Evolutionary conservation across 176 grass and related monocot species (phyloP).

Genomic region (Eleusine indica): DNA sequence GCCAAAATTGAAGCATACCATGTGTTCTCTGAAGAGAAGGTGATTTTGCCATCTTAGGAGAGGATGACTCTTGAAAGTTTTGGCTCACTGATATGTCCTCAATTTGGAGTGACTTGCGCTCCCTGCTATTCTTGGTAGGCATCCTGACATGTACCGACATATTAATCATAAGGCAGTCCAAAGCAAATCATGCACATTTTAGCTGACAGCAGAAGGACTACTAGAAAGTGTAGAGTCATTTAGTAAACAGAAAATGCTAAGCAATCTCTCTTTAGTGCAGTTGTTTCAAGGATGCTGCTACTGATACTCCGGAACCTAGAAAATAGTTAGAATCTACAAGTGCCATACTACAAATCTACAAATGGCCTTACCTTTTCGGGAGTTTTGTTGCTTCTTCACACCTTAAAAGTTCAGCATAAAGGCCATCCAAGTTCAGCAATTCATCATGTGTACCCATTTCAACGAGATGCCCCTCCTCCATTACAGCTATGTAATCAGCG

Average conservation of each 20-base stretch:
- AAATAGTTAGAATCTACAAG: not conserved
- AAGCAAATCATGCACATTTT: conserved; percentile 14
- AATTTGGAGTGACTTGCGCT: conserved; percentile 60
- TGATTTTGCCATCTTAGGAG: conserved; percentile 97
- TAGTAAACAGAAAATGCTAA: not conserved
- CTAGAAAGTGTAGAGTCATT: not conserved
- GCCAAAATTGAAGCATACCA: conserved; percentile 69
- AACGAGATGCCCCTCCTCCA: conserved; percentile 99
- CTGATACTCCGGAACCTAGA: not conserved
- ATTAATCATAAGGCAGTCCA: conserved; percentile 27
- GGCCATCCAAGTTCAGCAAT: conserved; percentile 84
- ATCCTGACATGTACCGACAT: conserved; percentile 62
- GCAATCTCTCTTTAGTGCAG: not conserved
- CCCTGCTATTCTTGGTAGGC: conserved; percentile 79
- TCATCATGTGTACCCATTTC: conserved; percentile 99
- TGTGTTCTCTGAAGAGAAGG: conserved; percentile 88
- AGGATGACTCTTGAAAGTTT: conserved; percentile 64
- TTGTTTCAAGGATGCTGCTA: conserved; percentile 9
- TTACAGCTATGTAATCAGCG: conserved; percentile 98
- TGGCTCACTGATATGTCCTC: conserved; percentile 67
- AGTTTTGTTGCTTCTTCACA: conserved; percentile 99
- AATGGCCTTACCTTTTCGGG: conserved; percentile 73
- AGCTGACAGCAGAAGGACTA: not conserved
- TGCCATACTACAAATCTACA: not conserved
- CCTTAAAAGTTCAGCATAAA: conserved; percentile 95